Conservation (phyloP, 164 flowering plant genomes). For the Annona squamosa region DNA sequence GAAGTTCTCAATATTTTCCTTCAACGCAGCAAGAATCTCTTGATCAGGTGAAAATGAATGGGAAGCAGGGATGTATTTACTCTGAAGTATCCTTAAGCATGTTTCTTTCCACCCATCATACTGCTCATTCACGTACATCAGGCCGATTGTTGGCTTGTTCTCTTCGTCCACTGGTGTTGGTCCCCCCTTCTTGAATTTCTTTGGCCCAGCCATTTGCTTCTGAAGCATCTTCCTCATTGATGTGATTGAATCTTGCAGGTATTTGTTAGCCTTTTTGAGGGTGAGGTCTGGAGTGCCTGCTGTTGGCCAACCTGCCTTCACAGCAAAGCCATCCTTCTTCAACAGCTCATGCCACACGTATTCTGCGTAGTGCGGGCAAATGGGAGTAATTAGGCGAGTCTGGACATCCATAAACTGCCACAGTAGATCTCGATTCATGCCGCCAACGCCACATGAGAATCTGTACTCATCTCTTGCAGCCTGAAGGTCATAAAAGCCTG, state of each 20-base stretch:
- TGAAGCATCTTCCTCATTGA: conserved; percentile 74
- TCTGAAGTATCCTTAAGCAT: conserved; percentile 60
- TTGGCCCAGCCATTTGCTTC: conserved; percentile 60
- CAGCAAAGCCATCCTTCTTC: conserved; percentile 63
- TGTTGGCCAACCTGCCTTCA: conserved; percentile 79
- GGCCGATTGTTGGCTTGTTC: conserved; percentile 34
- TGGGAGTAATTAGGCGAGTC: conserved; percentile 78
- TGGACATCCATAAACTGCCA: conserved; percentile 85
- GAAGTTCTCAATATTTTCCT: conserved; percentile 40
- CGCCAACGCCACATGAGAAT: conserved; percentile 65
- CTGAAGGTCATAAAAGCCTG: conserved; percentile 86
- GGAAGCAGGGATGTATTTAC: conserved; percentile 34
- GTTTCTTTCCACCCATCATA: conserved; percentile 85
- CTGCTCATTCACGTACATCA: conserved; percentile 71
- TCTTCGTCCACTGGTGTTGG: conserved; percentile 26
- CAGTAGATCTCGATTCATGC: conserved; percentile 70
- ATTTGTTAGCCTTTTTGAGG: conserved; percentile 70
- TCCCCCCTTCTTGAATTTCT: conserved; percentile 54
- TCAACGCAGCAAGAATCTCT: conserved; percentile 50
- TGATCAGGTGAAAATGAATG: conserved; percentile 53
- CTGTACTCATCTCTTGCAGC: conserved; percentile 91
- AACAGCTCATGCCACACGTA: conserved; percentile 69
- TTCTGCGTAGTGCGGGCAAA: conserved; percentile 89
- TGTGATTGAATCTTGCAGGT: conserved; percentile 67
- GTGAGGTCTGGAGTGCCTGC: conserved; percentile 54